Conservation (phyloP, 176 grass and related monocot species). For the Juncus inflexus region DNA sequence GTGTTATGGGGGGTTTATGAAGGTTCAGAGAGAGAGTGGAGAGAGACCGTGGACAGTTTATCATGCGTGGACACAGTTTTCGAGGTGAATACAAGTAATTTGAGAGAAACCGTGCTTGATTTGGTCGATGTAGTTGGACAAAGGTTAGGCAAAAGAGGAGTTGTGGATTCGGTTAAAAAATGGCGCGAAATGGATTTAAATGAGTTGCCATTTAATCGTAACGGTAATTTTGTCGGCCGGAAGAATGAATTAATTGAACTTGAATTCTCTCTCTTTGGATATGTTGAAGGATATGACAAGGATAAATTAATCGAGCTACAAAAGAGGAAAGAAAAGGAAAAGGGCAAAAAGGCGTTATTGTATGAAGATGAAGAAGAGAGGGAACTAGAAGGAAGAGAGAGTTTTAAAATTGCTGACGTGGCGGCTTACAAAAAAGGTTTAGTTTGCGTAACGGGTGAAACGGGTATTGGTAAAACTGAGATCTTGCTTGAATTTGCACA, state of each 20-base stretch:
- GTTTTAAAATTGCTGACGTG: not conserved
- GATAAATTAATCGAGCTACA: slow-evolving; percentile 1
- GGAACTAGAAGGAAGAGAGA: slow-evolving; percentile 3
- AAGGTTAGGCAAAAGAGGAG: slow-evolving; percentile 30
- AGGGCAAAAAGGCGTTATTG: slow-evolving; percentile 1
- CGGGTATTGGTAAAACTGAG: slow-evolving; percentile 59
- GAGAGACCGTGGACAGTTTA: slow-evolving; percentile 28
- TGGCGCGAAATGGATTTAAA: slow-evolving; percentile 26
- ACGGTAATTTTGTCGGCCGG: slow-evolving; percentile 41
- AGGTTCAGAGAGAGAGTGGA: slow-evolving; percentile 38
- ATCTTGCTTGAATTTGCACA: slow-evolving; percentile 52
- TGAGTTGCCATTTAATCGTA: slow-evolving; percentile 44
- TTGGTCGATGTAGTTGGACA: slow-evolving; percentile 29
- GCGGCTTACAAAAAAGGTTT: slow-evolving; percentile 21
- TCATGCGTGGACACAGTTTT: slow-evolving; percentile 17
- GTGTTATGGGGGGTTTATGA: slow-evolving; percentile 35
- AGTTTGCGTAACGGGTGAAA: slow-evolving; percentile 41
- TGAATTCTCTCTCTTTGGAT: slow-evolving; percentile 34
- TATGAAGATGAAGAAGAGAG: slow-evolving; percentile 14
- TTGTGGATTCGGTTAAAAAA: slow-evolving; percentile 22
- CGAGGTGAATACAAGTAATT: slow-evolving; percentile 22
- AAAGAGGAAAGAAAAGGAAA: slow-evolving; percentile 10
- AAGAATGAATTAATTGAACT: slow-evolving; percentile 40
- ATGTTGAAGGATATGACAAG: not conserved
- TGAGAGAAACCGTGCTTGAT: slow-evolving; percentile 34